Evolutionary conservation across 2,329 filamentous ascomycete genomes (phyloP).

Genomic region (Ilyonectria robusta): DNA sequence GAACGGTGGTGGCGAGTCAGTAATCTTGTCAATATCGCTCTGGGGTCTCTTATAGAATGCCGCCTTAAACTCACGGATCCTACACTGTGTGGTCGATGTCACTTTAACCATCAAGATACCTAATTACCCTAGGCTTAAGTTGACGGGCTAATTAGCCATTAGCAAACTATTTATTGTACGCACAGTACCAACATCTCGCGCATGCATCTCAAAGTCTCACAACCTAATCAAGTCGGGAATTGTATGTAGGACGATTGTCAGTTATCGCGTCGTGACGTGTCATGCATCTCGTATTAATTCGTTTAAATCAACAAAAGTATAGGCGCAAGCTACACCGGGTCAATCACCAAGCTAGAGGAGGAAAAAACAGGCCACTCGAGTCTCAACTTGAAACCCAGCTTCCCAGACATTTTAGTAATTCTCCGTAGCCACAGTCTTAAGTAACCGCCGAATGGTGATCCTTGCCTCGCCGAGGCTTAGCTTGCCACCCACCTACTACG

Average conservation of each 20-base stretch:
- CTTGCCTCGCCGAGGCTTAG: constrained; percentile 2
- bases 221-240: neutral
- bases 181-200: neutral
- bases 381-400: constrained; percentile 32
- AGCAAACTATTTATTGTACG: neutral
- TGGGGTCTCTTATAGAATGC: neutral
- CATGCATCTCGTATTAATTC: constrained; percentile 25
- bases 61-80: neutral
- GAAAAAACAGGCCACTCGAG: constrained; percentile 37
- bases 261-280: constrained; percentile 25
- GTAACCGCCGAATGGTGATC: neutral
- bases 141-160: constrained; percentile 1
- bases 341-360: constrained; percentile 26
- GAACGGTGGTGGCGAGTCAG: constrained; percentile 14
- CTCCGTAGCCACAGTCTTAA: constrained; percentile 18
- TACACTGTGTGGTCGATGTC: constrained; percentile 1
- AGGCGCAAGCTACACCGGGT: constrained; percentile 20
- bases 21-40: constrained; percentile 6
- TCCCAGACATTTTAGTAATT: constrained; percentile 19
- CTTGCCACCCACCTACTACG: constrained; percentile 5
- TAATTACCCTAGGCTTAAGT: neutral
- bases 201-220: neutral
- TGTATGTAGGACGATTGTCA: neutral
- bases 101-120: neutral
- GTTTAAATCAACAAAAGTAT: constrained; percentile 1